Percentiles rank a stretch among this genome's conserved stretches.
Conservation (phyloP, 371 early-diverging fungal species). For the Ordospora pajunii region DNA sequence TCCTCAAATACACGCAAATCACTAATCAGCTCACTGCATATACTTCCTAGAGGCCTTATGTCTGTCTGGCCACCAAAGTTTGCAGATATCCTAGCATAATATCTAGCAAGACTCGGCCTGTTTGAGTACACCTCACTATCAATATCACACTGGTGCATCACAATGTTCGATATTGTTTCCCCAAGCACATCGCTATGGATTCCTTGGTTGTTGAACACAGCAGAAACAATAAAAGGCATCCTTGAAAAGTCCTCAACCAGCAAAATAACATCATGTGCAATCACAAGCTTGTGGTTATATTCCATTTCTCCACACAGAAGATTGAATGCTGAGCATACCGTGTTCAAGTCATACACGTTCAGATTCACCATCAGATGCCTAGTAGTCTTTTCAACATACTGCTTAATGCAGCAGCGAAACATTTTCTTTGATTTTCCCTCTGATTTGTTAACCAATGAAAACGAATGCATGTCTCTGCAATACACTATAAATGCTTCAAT, state of each 20-base stretch:
- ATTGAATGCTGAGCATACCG: slow-evolving; percentile 38
- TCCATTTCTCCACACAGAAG: slow-evolving; percentile 21
- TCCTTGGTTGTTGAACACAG: slow-evolving; percentile 37
- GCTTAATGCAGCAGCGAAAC: not conserved
- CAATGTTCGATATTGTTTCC: slow-evolving; percentile 7
- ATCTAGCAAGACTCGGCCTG: not conserved
- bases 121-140: slow-evolving; percentile 24
- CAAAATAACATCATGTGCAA: slow-evolving; percentile 38
- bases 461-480: not conserved
- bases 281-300: slow-evolving; percentile 34
- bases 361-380: not conserved
- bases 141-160: slow-evolving; percentile 31
- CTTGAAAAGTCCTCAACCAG: slow-evolving; percentile 12
- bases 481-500: slow-evolving; percentile 11
- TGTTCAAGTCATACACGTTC: slow-evolving; percentile 13
- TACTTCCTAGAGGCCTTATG: not conserved
- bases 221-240: slow-evolving; percentile 22
- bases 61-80: slow-evolving; percentile 11
- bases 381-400: not conserved
- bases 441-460: not conserved
- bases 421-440: not conserved
- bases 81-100: slow-evolving; percentile 12
- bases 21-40: not conserved
- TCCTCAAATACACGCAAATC: slow-evolving; percentile 12
- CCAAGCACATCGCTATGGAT: slow-evolving; percentile 9